Conservation (phyloP, 1,139 yeast species). For the Hanseniaspora uvarum region DNA sequence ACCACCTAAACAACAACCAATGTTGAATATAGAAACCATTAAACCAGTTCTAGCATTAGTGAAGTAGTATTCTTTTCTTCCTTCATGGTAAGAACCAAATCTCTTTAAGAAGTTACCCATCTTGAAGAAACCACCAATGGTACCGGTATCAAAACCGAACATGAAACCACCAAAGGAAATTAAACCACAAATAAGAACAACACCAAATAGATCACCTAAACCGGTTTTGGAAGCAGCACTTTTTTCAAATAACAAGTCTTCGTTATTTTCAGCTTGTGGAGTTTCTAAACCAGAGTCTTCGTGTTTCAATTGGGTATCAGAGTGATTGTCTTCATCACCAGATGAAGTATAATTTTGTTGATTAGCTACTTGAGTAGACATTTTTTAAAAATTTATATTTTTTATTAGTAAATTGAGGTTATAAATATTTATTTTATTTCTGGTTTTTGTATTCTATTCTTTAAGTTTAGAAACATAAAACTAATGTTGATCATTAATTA, state of each 20-base stretch:
- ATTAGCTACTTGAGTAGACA: constrained; percentile 17
- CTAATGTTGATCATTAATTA: not conserved
- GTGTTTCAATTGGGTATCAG: constrained; percentile 15
- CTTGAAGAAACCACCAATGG: constrained; percentile 64
- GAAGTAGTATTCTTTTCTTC: constrained; percentile 33
- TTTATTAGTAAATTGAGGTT: not conserved
- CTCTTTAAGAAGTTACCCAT: constrained; percentile 50
- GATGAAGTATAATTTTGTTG: constrained; percentile 6
- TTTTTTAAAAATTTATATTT: not conserved
- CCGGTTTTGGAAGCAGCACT: constrained; percentile 7
- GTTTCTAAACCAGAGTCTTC: constrained; percentile 16
- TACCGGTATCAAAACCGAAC: constrained; percentile 60
- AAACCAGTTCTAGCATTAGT: constrained; percentile 49
- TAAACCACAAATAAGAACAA: constrained; percentile 20
- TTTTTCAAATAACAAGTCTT: constrained; percentile 10
- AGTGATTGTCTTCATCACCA: constrained; percentile 10
- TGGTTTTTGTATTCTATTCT: not conserved
- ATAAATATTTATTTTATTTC: not conserved
- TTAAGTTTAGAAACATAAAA: not conserved
- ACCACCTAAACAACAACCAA: constrained; percentile 62
- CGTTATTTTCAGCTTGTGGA: not conserved
- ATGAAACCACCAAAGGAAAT: constrained; percentile 31
- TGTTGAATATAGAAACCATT: constrained; percentile 55
- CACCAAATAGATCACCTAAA: constrained; percentile 28
- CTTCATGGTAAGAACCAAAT: constrained; percentile 47